Base-by-base conservation (phyloP, 176 grass and related monocot genomes). In the Bolboschoenus planiculmis region DNA sequence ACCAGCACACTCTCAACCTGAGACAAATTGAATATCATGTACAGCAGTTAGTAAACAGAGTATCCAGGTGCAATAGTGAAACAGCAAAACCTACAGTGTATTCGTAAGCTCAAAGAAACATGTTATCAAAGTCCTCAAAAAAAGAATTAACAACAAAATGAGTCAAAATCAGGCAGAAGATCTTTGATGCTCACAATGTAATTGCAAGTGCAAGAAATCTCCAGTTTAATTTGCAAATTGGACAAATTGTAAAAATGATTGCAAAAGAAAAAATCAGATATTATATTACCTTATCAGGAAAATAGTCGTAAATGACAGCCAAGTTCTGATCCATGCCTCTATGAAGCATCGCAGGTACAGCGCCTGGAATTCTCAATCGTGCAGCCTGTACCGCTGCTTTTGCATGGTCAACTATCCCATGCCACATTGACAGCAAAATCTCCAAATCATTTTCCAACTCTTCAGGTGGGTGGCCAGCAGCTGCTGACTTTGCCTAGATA, bases 361-460 rank as follows among this genome's bases (percentile, higher is more conserved):
- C 88, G 83, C 92, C 92, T 85, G 91, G 85, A 34, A 97, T 88
- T 63, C 87, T 87, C 64, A 92, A 88, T 61, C 89, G 85, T 79
- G 87, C 88, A 88, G 95, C 92, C 84, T 90, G 70, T 48, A 84
- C 87, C 58, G 90, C 92, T 85, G 92, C 94, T 89, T 92, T 89
- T 86, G 92, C 95, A 91, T 97, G 90, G 33, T 92, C 90, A 66
- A 73, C 83, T 83, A 97, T 97, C 80, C 66, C 84, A 89, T 94
- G 89, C 95, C 95, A 94, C 66, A 90, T 92, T 81, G 90, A 91
- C 74, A 94, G 76, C 84, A 97, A 87, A 20, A 88, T 83, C 85
- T 94, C 85, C 81, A 97, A 91, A 80, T 97, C 95, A 65, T 92
- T 94, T 88, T 97, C 87, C 60, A 97, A 87, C 74, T 97, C 95